A percentile compares a stretch with the other conserved stretches of the same genome.
Evolutionary conservation across 441 rosid genomes (phyloP).

Genomic region (Geranium incanum): DNA sequence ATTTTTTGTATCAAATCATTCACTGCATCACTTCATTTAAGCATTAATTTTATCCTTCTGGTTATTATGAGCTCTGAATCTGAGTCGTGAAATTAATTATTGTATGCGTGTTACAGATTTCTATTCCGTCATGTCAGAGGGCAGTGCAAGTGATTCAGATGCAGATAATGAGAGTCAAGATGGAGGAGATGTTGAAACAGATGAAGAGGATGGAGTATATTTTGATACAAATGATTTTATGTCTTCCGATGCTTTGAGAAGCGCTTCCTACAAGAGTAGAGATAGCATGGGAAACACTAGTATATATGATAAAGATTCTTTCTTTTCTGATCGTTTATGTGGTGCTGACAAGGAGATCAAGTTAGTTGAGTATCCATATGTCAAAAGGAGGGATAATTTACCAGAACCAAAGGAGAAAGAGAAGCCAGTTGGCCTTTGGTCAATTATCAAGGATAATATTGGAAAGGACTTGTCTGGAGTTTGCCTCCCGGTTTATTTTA

Average conservation of each 20-base stretch:
- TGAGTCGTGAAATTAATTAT: background rate
- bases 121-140: slow-evolving; percentile 30
- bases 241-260: slow-evolving; percentile 61
- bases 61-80: background rate
- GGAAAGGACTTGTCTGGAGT: slow-evolving; percentile 40
- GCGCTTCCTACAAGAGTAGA: slow-evolving; percentile 53
- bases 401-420: slow-evolving; percentile 48
- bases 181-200: slow-evolving; percentile 81
- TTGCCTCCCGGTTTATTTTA: slow-evolving; percentile 30
- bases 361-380: slow-evolving; percentile 45
- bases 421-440: slow-evolving; percentile 49
- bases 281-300: slow-evolving; percentile 43
- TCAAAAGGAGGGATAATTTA: slow-evolving; percentile 39
- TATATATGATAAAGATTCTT: slow-evolving; percentile 52
- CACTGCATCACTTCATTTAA: background rate
- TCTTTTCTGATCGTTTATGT: slow-evolving; percentile 10
- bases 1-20: background rate
- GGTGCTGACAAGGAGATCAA: slow-evolving; percentile 24
- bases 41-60: background rate
- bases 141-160: slow-evolving; percentile 56
- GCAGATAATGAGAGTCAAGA: slow-evolving; percentile 66
- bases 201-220: slow-evolving; percentile 55
- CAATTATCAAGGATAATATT: slow-evolving; percentile 51
- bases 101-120: background rate
- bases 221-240: slow-evolving; percentile 79